Evolutionary conservation across 1,139 yeast species (phyloP).

Genomic region (Taphrina confusa): DNA sequence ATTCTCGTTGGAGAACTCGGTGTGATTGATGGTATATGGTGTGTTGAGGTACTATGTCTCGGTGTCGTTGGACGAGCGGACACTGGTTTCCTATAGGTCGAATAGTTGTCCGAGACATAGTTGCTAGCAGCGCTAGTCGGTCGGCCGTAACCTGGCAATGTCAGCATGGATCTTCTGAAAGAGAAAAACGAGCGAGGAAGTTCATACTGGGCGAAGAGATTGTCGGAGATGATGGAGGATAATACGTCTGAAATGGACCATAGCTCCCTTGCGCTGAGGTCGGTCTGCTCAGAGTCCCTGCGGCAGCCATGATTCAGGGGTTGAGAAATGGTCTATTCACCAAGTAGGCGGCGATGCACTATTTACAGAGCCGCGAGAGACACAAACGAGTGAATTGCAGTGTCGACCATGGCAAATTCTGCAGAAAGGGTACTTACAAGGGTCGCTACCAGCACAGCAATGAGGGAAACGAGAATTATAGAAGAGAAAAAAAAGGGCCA

Average conservation of each 20-base stretch:
- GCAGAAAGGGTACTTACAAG: too few species aligned
- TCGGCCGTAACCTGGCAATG: slow-evolving; percentile 10
- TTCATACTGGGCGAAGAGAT: slow-evolving; percentile 8
- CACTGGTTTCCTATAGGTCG: slow-evolving; percentile 15
- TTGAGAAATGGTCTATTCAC: too few species aligned
- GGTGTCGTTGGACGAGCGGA: slow-evolving; percentile 15
- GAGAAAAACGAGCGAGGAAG: not conserved
- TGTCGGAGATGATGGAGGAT: slow-evolving; percentile 17
- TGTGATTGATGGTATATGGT: not conserved
- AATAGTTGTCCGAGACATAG: not conserved
- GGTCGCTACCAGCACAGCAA: too few species aligned
- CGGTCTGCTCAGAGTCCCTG: slow-evolving; percentile 23
- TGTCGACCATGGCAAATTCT: too few species aligned
- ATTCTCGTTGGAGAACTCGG: slow-evolving; percentile 2
- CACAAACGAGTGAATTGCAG: too few species aligned
- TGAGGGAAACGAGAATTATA: too few species aligned
- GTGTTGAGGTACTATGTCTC: slow-evolving; percentile 25
- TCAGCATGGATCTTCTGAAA: not conserved
- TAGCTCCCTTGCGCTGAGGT: slow-evolving; percentile 26
- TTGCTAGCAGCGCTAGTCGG: slow-evolving; percentile 29
- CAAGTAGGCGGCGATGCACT: too few species aligned
- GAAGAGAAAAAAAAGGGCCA: too few species aligned
- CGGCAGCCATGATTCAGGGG: slow-evolving; percentile 25
- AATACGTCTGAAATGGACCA: slow-evolving; percentile 16
- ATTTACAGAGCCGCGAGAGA: too few species aligned